Evolutionary conservation across 2,329 filamentous ascomycete genomes (phyloP).

Genomic region (Elsinoe batatas): DNA sequence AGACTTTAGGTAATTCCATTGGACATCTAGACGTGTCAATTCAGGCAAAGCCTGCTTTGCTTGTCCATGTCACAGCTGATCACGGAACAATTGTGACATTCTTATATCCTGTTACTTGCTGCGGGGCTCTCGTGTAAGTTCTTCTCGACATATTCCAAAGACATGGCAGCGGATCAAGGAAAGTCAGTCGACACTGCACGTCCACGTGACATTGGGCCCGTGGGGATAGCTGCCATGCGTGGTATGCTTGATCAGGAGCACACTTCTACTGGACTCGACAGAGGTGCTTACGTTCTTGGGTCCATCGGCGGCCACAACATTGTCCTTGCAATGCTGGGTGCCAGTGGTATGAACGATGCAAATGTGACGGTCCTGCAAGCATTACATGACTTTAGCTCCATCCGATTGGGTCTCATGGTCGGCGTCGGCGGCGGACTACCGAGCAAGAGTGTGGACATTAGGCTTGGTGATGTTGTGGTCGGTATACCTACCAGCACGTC

Average conservation of each 20-base stretch:
- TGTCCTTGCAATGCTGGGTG: neutral
- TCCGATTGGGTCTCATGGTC: slow-evolving; percentile 15
- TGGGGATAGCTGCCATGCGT: slow-evolving; percentile 17
- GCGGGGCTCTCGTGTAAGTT: too few species aligned
- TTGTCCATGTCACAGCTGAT: too few species aligned
- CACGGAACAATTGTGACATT: too few species aligned
- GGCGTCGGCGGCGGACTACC: slow-evolving; percentile 15
- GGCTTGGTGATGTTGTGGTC: slow-evolving; percentile 15
- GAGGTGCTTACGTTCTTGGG: slow-evolving; percentile 15
- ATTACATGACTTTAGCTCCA: neutral
- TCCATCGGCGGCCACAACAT: slow-evolving; percentile 15
- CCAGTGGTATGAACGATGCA: slow-evolving; percentile 10
- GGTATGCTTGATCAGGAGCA: slow-evolving; percentile 19
- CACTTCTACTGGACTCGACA: slow-evolving; percentile 5
- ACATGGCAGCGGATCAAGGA: neutral
- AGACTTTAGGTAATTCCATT: too few species aligned
- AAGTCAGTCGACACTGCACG: neutral
- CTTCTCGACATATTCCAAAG: too few species aligned
- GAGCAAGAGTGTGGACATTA: neutral
- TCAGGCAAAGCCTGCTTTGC: too few species aligned
- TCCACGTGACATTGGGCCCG: neutral
- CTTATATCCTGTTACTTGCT: too few species aligned
- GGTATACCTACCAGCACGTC: slow-evolving; percentile 4
- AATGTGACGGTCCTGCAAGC: slow-evolving; percentile 12
- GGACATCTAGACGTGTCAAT: too few species aligned